Conservation (phyloP, 2,329 filamentous ascomycete species). For the Berkeleyomyces rouxiae region DNA sequence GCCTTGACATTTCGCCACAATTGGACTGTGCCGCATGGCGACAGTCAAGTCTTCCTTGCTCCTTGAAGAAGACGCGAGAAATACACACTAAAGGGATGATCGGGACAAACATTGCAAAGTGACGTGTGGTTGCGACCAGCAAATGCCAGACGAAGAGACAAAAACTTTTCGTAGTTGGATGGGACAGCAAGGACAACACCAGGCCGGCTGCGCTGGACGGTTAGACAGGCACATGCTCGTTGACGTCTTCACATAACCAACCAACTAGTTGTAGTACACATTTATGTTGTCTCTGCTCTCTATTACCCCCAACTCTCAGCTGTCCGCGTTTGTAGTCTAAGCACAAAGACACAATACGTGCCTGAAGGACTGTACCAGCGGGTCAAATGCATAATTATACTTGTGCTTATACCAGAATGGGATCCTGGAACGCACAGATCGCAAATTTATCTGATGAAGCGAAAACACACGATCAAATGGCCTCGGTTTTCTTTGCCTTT, state of each 20-base stretch:
- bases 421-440: neutral
- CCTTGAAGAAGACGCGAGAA: neutral
- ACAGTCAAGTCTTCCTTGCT: neutral
- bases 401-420: neutral
- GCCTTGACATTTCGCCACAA: neutral
- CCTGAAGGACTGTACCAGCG: no score
- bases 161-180: neutral
- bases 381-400: neutral
- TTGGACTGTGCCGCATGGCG: neutral
- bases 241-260: no score
- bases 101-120: neutral
- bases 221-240: no score
- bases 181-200: neutral
- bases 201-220: neutral
- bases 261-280: no score
- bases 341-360: neutral
- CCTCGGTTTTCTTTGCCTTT: neutral
- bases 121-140: neutral
- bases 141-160: neutral
- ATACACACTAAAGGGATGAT: neutral
- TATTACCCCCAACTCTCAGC: neutral
- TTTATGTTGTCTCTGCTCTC: no score
- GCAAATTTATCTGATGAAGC: neutral
- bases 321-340: neutral
- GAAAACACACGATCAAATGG: neutral